A percentile compares a stretch with the other conserved stretches of the same genome.
Conservation (phyloP, 768 basidiomycete genomes). For the Lactarius evosmus region DNA sequence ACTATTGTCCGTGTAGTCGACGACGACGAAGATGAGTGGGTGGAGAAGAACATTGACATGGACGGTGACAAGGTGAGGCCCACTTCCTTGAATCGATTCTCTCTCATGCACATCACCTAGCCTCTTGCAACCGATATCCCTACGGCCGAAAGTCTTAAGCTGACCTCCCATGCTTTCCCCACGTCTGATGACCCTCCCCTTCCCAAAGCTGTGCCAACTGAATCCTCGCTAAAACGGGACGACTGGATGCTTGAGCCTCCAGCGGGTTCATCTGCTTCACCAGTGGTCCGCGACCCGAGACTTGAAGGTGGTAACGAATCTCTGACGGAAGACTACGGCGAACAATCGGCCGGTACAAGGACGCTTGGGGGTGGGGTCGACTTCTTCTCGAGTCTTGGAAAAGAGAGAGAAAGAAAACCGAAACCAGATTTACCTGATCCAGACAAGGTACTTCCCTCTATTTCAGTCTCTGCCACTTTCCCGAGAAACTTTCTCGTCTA, state of each 20-base stretch:
- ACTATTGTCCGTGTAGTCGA: slow-evolving; percentile 53
- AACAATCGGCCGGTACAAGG: slow-evolving; percentile 43
- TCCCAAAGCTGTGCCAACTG: slow-evolving; percentile 46
- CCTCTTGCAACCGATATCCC: slow-evolving; percentile 72
- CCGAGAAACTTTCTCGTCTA: slow-evolving; percentile 34
- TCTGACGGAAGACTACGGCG: slow-evolving; percentile 65
- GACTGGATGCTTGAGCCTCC: slow-evolving; percentile 81
- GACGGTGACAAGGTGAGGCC: slow-evolving; percentile 62
- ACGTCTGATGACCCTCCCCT: slow-evolving; percentile 45
- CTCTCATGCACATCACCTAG: slow-evolving; percentile 35
- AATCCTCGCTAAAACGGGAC: slow-evolving; percentile 60
- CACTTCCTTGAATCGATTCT: slow-evolving; percentile 12
- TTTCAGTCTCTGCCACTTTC: too few relatives aligned
- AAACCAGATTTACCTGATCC: slow-evolving; percentile 58
- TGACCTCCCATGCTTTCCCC: slow-evolving; percentile 57
- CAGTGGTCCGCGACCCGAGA: slow-evolving; percentile 29
- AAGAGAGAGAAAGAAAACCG: slow-evolving; percentile 65
- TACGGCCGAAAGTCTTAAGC: slow-evolving; percentile 63
- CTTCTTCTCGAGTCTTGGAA: slow-evolving; percentile 88
- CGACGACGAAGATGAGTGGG: slow-evolving; percentile 83
- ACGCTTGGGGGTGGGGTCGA: slow-evolving; percentile 63
- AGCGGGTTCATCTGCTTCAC: slow-evolving; percentile 33
- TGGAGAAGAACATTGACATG: slow-evolving; percentile 81
- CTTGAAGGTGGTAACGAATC: slow-evolving; percentile 43
- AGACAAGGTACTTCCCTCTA: slow-evolving; percentile 55